Evolutionary conservation across 768 basidiomycete species (phyloP), one percentile per base, ranked within the genome.

Genomic region (Infundibulicybe gibba): DNA sequence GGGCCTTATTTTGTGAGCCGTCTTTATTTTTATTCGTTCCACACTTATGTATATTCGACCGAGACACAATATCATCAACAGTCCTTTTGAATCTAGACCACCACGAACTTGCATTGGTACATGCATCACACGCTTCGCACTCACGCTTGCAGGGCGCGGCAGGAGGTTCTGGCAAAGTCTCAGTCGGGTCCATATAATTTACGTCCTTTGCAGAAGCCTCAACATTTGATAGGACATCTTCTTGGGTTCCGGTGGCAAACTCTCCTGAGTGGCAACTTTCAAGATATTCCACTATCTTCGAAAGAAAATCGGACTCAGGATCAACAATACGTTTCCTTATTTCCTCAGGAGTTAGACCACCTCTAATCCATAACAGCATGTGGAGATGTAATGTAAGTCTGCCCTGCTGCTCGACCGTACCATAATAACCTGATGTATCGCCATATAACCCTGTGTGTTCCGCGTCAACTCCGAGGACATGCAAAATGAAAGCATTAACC

Each of bases 361-460:
- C 55, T 25, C 32, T 19, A 1, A 72, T 56, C 68, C 69, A 75
- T 1, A 72, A n/a, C 1, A 72, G 31, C 25, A 66, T 25, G 50
- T 73, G 70, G 2, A 70, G 35, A 55, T 75, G 72, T 2, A 74
- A 43, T 0, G 66, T 69, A 0, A 68, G 44, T 6, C 61, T 37
- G 1, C 68, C 69, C 51, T 72, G 69, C 47, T 65, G 59, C 44
- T 71, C 70, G 42, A 68, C 60, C 1, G 55, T 59, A 4, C 61
- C 61, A 57, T 63, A 64, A 49, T 66, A 69, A 0, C 52, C 64
- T 1, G 44, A 13, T 10, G 65, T 61, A 0, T 53, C 13, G 2
- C 68, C 65, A 47, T 53, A 68, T 3, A 64, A 6, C 1, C 64
- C 65, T 0, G 21, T 3, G 15, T 54, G 16, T 1, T 37, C 11